These are phyloP conservation scores for Sanguinoderma infundibulare DNA, from an alignment of 1,284 basidiomycete genomes.

Conservation along the genomic window DNA sequence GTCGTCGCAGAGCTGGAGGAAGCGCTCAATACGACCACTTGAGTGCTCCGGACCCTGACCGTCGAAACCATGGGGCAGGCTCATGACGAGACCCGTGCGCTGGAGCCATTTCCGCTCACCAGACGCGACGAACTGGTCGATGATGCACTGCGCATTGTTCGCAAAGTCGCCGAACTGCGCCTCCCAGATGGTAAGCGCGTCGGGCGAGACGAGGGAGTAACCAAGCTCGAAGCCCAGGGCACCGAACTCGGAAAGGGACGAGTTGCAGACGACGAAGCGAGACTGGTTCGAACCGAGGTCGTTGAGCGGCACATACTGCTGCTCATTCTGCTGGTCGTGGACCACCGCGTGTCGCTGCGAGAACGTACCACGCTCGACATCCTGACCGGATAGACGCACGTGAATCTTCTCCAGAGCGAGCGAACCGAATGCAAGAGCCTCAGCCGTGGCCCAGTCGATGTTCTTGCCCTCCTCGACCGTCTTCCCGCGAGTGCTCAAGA, in stretches of 20 bases:
- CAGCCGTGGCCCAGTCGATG: constrained; percentile 99
- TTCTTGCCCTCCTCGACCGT: constrained; percentile 88
- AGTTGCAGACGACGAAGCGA: constrained; percentile 95
- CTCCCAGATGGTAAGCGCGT: constrained; percentile 97
- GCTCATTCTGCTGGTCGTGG: constrained; percentile 94
- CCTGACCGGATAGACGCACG: constrained; percentile 96
- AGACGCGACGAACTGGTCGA: constrained; percentile 98
- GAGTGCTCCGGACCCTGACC: constrained; percentile 99
- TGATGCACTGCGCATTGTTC: constrained; percentile 97
- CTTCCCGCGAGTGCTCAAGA: constrained; percentile 88
- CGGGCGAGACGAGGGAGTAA: constrained; percentile 97
- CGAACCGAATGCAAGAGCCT: constrained; percentile 95
- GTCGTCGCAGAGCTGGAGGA: constrained; percentile 98
- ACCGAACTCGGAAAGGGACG: constrained; percentile 95
- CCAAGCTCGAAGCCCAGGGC: constrained; percentile 97
- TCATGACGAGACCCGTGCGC: constrained; percentile 92
- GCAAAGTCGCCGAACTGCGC: constrained; percentile 99
- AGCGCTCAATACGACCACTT: constrained; percentile 94
- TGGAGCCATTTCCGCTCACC: constrained; percentile 99
- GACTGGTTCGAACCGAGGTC: constrained; percentile 90
- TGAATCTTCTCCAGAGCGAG: constrained; percentile 94
- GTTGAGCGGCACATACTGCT: constrained; percentile 89
- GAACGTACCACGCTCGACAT: constrained; percentile 99
- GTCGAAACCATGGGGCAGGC: constrained; percentile 96
- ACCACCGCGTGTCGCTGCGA: constrained; percentile 99